These are phyloP conservation scores for Fusarium xyrophilum DNA, from an alignment of 2,329 filamentous ascomycete species.

Conservation along the genomic window DNA sequence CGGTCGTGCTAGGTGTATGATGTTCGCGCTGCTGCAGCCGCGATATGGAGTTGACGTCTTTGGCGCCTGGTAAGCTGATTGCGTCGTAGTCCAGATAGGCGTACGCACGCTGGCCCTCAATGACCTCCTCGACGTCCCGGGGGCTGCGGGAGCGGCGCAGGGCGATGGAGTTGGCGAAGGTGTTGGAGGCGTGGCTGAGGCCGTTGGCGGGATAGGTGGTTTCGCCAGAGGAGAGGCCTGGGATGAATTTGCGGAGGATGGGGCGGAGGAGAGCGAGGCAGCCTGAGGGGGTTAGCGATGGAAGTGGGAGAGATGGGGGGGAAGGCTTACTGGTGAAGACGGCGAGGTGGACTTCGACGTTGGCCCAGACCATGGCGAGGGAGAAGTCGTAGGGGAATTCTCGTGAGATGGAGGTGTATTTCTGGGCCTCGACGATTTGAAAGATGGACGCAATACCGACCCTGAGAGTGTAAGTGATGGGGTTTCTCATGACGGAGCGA, in stretches of 20 bases:
- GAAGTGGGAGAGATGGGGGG: no score
- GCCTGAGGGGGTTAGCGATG: not conserved
- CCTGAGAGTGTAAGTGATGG: not conserved
- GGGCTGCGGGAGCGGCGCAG: constrained; percentile 1
- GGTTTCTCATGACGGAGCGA: fast-evolving
- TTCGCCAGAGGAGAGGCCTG: constrained; percentile 14
- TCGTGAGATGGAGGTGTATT: constrained; percentile 13
- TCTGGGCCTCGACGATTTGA: constrained; percentile 19
- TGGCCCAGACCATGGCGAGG: constrained; percentile 28
- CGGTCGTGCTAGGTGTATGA: constrained; percentile 9
- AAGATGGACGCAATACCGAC: constrained; percentile 28
- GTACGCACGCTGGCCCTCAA: constrained; percentile 17
- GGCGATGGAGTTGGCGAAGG: constrained; percentile 1
- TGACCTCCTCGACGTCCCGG: constrained; percentile 1
- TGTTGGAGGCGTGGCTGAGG: constrained; percentile 15
- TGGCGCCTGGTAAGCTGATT: constrained; percentile 29
- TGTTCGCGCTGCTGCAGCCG: constrained; percentile 14
- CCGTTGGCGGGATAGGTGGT: constrained; percentile 21
- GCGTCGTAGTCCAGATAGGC: constrained; percentile 22
- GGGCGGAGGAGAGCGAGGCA: constrained; percentile 26
- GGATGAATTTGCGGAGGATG: constrained; percentile 30
- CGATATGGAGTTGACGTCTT: constrained; percentile 20
- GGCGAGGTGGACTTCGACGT: constrained; percentile 21
- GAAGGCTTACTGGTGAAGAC: constrained; percentile 23
- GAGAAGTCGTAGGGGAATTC: constrained; percentile 28